These are phyloP conservation scores for Bothriochloa decipiens DNA, from an alignment of 176 grass and related monocot genomes.

Conservation along the genomic window DNA sequence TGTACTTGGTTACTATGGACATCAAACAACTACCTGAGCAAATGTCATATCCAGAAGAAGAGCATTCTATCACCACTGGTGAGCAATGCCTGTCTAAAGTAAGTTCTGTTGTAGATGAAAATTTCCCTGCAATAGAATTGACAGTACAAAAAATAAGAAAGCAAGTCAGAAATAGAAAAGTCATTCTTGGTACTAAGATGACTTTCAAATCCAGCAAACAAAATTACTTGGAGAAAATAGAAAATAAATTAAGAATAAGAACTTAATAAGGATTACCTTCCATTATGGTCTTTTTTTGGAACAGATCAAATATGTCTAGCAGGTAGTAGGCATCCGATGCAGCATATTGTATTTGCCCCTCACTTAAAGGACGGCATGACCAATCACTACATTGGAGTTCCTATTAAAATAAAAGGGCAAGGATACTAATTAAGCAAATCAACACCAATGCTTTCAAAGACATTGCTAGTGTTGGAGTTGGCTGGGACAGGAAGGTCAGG, in stretches of 20 bases:
- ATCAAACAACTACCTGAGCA: constrained; percentile 38
- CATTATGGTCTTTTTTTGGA: constrained; percentile 52
- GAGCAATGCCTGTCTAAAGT: constrained; percentile 31
- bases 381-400: constrained; percentile 99
- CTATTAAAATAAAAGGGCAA: constrained; percentile 40
- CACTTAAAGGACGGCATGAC: constrained; percentile 79
- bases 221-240: not conserved
- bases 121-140: constrained; percentile 42
- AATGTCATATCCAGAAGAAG: constrained; percentile 35
- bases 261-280: constrained; percentile 58
- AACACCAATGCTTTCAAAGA: not conserved
- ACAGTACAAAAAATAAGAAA: constrained; percentile 23
- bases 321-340: constrained; percentile 95
- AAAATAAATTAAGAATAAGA: not conserved
- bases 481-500: not conserved
- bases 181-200: not conserved
- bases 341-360: constrained; percentile 95
- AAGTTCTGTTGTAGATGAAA: constrained; percentile 12
- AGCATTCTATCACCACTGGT: constrained; percentile 18
- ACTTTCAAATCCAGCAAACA: not conserved
- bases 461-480: not conserved
- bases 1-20: constrained; percentile 49
- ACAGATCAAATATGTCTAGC: constrained; percentile 80
- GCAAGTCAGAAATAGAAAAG: not conserved
- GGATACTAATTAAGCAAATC: constrained; percentile 14